Evolutionary conservation across 345 rosid genomes (phyloP).

Genomic region (Camelina neglecta): DNA sequence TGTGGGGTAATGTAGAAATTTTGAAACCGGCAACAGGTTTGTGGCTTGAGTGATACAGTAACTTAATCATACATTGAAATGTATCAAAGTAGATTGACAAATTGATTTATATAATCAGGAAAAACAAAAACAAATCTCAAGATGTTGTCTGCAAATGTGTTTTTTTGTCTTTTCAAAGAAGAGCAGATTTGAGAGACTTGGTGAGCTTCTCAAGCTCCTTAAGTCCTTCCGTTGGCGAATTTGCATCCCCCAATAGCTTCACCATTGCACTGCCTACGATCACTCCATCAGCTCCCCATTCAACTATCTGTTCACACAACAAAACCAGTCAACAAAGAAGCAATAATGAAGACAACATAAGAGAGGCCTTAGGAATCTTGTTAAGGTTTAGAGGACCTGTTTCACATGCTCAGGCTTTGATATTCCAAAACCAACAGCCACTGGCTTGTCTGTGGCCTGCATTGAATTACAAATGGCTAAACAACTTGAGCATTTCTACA

Average conservation of each 20-base stretch:
- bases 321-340: not conserved
- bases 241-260: slow-evolving; percentile 71
- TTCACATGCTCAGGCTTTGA: slow-evolving; percentile 82
- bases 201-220: slow-evolving; percentile 67
- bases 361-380: not conserved
- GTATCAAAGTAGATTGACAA: slow-evolving; percentile 24
- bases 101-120: not conserved
- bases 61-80: slow-evolving; percentile 21
- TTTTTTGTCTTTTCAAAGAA: slow-evolving; percentile 44
- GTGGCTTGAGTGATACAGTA: slow-evolving; percentile 3
- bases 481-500: slow-evolving; percentile 17
- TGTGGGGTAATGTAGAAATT: not conserved
- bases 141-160: slow-evolving; percentile 20
- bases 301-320: slow-evolving; percentile 54
- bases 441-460: slow-evolving; percentile 74
- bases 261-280: slow-evolving; percentile 92
- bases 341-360: not conserved
- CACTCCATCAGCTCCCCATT: slow-evolving; percentile 91
- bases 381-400: slow-evolving; percentile 50
- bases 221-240: slow-evolving; percentile 78
- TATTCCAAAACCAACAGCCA: slow-evolving; percentile 86
- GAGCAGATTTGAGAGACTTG: slow-evolving; percentile 73
- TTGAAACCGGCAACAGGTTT: not conserved
- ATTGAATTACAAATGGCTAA: slow-evolving; percentile 8
- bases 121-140: slow-evolving; percentile 8